Conservation (phyloP, 352 stramenopile genomes). For the Phytophthora pini region DNA sequence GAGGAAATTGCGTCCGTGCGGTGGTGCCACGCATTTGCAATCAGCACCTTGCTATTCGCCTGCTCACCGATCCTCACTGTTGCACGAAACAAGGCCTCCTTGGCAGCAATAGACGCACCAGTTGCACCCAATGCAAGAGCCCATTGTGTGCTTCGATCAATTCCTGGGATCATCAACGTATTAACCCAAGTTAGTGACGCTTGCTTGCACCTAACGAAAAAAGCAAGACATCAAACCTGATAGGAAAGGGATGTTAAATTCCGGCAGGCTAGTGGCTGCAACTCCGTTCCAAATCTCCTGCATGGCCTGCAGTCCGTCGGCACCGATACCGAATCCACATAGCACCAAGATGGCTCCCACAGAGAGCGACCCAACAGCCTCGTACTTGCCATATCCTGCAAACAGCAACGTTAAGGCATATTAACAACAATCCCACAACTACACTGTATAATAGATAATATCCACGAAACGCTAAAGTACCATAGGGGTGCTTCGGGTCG, state of each 20-base stretch:
- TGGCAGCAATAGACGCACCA: slow-evolving; percentile 91
- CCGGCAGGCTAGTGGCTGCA: slow-evolving; percentile 28
- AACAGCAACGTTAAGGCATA: slow-evolving; percentile 2
- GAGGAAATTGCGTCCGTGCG: slow-evolving; percentile 92
- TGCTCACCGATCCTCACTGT: slow-evolving; percentile 93
- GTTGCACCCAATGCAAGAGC: slow-evolving; percentile 87
- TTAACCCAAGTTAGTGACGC: not conserved
- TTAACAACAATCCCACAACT: no score
- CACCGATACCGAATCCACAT: slow-evolving; percentile 73
- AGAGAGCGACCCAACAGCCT: slow-evolving; percentile 87
- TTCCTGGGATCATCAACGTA: slow-evolving; percentile 30
- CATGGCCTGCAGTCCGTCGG: slow-evolving; percentile 74
- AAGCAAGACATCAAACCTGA: slow-evolving; percentile 32
- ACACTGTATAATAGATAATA: not conserved
- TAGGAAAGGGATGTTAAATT: slow-evolving; percentile 57
- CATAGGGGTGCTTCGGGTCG: slow-evolving; percentile 93
- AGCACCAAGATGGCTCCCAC: slow-evolving; percentile 87
- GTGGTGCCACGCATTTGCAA: slow-evolving; percentile 98
- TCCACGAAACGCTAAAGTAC: slow-evolving; percentile 27
- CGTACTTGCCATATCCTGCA: slow-evolving; percentile 89
- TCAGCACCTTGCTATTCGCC: slow-evolving; percentile 95
- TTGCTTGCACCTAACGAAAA: not conserved
- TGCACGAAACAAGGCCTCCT: slow-evolving; percentile 94
- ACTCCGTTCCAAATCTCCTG: slow-evolving; percentile 69
- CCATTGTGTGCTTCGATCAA: slow-evolving; percentile 63